These are phyloP conservation scores for Trapa incisa DNA, from an alignment of 345 rosid species.

Conservation along the genomic window DNA sequence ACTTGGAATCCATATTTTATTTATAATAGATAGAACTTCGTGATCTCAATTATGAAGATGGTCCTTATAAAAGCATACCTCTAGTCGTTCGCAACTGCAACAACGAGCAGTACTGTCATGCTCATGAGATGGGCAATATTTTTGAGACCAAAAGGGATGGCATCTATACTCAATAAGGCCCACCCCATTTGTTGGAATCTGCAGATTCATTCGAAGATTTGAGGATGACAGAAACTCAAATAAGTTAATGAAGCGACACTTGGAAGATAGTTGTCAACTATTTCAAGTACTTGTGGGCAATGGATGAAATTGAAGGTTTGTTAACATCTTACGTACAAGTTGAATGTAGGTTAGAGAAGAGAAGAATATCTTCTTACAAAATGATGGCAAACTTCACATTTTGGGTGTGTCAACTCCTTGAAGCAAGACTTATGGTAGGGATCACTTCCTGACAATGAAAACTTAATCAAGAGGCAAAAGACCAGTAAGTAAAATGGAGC, in stretches of 20 bases:
- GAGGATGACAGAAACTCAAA: no score
- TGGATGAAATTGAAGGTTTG: background rate
- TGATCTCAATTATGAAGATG: background rate
- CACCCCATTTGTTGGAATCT: slow-evolving; percentile 79
- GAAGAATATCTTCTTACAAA: slow-evolving; percentile 43
- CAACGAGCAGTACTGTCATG: slow-evolving; percentile 73
- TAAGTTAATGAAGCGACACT: no score
- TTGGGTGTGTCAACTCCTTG: slow-evolving; percentile 80
- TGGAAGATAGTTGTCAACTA: no score
- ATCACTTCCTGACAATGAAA: slow-evolving; percentile 59
- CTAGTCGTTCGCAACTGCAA: slow-evolving; percentile 92
- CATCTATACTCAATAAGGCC: slow-evolving; percentile 89
- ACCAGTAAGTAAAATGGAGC: slow-evolving; percentile 4
- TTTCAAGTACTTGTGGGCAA: background rate
- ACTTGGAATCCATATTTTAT: background rate
- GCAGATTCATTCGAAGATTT: background rate
- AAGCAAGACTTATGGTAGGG: slow-evolving; percentile 87
- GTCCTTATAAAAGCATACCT: slow-evolving; percentile 30
- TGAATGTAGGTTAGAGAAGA: background rate
- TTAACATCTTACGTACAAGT: no score
- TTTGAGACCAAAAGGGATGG: slow-evolving; percentile 96
- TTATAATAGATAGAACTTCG: background rate
- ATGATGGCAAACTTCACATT: slow-evolving; percentile 89
- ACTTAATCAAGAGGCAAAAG: slow-evolving; percentile 37
- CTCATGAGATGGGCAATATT: slow-evolving; percentile 86